These are phyloP conservation scores for Eucalyptus regnans DNA, from an alignment of 345 rosid species.

Conservation along the genomic window DNA sequence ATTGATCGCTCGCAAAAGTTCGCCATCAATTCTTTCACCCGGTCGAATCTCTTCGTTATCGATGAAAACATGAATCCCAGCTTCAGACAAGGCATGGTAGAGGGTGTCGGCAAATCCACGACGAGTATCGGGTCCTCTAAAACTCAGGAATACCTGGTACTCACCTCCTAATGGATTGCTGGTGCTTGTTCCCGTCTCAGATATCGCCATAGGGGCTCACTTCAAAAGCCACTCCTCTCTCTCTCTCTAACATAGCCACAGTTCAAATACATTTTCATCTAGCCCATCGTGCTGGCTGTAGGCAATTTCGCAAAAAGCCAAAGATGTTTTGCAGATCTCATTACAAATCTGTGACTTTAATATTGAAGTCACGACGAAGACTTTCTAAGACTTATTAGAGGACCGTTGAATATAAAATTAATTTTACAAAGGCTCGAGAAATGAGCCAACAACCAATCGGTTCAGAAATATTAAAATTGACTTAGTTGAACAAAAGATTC, in stretches of 20 bases:
- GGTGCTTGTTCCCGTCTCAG: too few species aligned
- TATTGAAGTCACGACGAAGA: background rate
- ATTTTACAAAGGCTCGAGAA: background rate
- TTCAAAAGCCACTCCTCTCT: background rate
- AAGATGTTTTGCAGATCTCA: background rate
- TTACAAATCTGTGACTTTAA: background rate
- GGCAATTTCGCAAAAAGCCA: background rate
- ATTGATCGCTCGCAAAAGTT: background rate
- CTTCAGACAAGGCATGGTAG: rapidly evolving
- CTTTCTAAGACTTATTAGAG: background rate
- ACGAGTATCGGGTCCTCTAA: too few species aligned
- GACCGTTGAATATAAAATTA: background rate
- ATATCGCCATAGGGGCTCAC: background rate
- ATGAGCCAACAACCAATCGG: background rate
- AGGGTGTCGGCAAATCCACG: rapidly evolving
- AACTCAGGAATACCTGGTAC: too few species aligned
- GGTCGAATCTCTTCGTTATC: rapidly evolving
- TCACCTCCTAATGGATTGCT: too few species aligned
- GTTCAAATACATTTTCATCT: background rate
- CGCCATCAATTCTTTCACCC: rapidly evolving
- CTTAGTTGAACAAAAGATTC: background rate
- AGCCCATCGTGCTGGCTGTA: background rate
- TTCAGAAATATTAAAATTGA: too few species aligned
- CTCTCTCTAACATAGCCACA: background rate
- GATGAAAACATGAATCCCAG: background rate